Evolutionary conservation across 805 yeast genomes (phyloP).

Genomic region (Dipodascus albidus): DNA sequence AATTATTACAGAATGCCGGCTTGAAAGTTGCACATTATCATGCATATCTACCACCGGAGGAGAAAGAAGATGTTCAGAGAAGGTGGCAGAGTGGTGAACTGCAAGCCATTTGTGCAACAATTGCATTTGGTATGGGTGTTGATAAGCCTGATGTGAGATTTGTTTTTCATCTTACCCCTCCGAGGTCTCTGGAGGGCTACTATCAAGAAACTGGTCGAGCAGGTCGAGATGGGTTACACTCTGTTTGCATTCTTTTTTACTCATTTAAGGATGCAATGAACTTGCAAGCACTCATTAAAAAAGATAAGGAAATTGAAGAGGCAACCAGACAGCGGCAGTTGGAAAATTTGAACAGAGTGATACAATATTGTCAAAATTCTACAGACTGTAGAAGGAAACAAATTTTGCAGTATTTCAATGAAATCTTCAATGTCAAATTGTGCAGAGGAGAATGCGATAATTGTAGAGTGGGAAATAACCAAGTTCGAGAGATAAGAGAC

Average conservation of each 20-base stretch:
- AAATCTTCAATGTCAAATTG: slow-evolving; percentile 50
- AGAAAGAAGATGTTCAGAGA: slow-evolving; percentile 57
- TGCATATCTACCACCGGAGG: slow-evolving; percentile 86
- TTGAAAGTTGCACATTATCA: slow-evolving; percentile 71
- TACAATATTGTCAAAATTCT: slow-evolving; percentile 82
- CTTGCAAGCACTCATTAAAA: slow-evolving; percentile 63
- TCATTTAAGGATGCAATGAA: slow-evolving; percentile 69
- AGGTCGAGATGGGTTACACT: slow-evolving; percentile 82
- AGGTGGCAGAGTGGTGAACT: slow-evolving; percentile 68
- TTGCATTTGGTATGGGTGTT: slow-evolving; percentile 99
- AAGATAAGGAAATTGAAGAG: slow-evolving; percentile 47
- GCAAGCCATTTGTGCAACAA: slow-evolving; percentile 88
- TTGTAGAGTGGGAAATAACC: slow-evolving; percentile 37
- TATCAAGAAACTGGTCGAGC: slow-evolving; percentile 98
- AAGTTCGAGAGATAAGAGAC: slow-evolving; percentile 31
- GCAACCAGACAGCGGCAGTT: slow-evolving; percentile 65
- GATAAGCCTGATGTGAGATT: slow-evolving; percentile 92
- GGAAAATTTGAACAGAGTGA: slow-evolving; percentile 67
- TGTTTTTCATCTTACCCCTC: slow-evolving; percentile 81
- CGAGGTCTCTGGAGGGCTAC: slow-evolving; percentile 88
- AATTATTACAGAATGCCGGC: slow-evolving; percentile 45
- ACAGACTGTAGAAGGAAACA: slow-evolving; percentile 86
- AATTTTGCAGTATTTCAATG: slow-evolving; percentile 85
- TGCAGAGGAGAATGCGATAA: slow-evolving; percentile 80
- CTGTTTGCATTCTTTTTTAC: slow-evolving; percentile 77